Evolutionary conservation across 805 yeast species (phyloP), one percentile per base, ranked within the genome.

Genomic region (Barnettozyma sp.): DNA sequence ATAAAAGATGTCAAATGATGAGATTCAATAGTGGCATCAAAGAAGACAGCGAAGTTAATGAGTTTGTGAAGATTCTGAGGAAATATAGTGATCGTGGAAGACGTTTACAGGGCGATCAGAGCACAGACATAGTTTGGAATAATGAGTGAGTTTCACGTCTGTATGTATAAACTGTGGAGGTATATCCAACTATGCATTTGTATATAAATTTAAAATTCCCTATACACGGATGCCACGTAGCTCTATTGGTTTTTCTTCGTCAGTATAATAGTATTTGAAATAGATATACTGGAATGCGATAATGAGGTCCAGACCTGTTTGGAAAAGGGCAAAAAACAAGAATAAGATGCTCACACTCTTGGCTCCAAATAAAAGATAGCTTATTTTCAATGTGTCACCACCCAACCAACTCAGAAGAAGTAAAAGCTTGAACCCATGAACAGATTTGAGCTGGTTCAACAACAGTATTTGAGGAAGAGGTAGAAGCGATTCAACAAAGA

Each of bases 381-480:
- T 65, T 17, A 85, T 72, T 55, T 88, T 88, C 25, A 85, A 71
- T 26, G 80, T 63, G 59, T 87, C 97, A 39, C 96, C 96, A 41
- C 90, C 79, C 5, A 87, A 63, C 97, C 97, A 87, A 50, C 88
- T 79, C 14, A 86, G 59, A 24, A 87, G 55, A 22, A 87, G 62
- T 19, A 90, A 73, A 34, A 78, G 65, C 49, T 86, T 80, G 62
- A 87, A 87, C 41, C 92, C 90, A 44, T 80, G 80, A 7, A 82
- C 76, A 0, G 85, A 73, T 47, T 76, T 75, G 19, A 79, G 48
- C 38, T 86, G 68, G 51, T 75, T 70, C 32, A 83, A 66, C 42
- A 83, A 60, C n/a, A 84, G 62, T 32, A 83, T 76, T 61, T 84
- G 86, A 12, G 92, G 90, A 42, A 84, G 62, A 14, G 95, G 86